Evolutionary conservation across 257 asterid genomes (phyloP), one percentile per base, ranked within the genome.

Genomic region (Oldenlandia corymbosa): DNA sequence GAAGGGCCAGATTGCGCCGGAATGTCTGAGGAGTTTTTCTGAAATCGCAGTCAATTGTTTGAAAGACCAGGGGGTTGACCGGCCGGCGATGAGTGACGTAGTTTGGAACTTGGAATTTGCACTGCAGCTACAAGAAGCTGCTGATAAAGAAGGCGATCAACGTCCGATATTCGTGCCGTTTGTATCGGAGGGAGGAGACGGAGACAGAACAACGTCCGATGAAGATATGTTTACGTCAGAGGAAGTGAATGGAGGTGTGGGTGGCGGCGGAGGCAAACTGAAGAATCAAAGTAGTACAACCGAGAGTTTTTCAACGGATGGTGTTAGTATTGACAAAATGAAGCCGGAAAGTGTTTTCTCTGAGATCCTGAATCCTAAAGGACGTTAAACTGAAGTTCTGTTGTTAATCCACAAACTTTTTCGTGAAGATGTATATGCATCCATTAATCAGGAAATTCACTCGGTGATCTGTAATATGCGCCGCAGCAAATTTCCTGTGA

Each of bases 41-140:
- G 85, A 88, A 13, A 78, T 71, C 0, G 96, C 88, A 5, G 12
- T 56, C 0, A 58, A 24, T 10, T 88, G 96, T 59, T 62, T 88
- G 79, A 69, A 37, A 41, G 83, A 80, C n/a, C 67, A 65, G 3
- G 84, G 90, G 43, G 36, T 31, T 0, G 81, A 85, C 2, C 69
- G 96, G 67, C 88, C 90, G 0, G 21, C 85, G 0, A 88, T 82
- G 92, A 75, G 64, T 41, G 90, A 88, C 62, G 76, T 84, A 7
- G 81, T 88, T 18, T 72, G 94, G 87, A 76, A 77, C 60, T 80
- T 88, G 14, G 92, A 88, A 68, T 84, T 82, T 30, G 85, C 88
- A 1, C 49, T 82, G 58, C 79, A 82, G 68, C 78, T 80, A 52
- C 94, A 88, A 36, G 85, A 73, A 30, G 75, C 68, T 16, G 84